Evolutionary conservation across 352 stramenopile genomes (phyloP).

Genomic region (Elongisporangium anandrum): DNA sequence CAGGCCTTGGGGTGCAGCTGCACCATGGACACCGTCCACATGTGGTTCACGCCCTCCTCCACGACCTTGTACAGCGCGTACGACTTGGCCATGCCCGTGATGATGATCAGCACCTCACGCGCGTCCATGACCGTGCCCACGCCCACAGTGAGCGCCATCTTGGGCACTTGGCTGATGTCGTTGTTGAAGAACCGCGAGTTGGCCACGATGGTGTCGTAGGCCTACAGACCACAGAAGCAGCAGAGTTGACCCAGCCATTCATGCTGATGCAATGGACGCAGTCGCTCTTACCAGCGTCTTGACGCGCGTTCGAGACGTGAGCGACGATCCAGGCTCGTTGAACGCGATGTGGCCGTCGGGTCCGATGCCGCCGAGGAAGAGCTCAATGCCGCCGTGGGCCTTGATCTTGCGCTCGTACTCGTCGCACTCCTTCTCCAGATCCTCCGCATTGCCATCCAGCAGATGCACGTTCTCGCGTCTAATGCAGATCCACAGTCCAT

Average conservation of each 20-base stretch:
- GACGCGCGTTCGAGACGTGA: constrained; percentile 77
- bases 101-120: constrained; percentile 85
- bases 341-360: constrained; percentile 93
- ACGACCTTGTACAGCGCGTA: constrained; percentile 88
- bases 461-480: constrained; percentile 86
- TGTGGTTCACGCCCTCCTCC: constrained; percentile 88
- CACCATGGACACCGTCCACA: constrained; percentile 89
- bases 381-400: constrained; percentile 82
- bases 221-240: constrained; percentile 14
- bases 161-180: constrained; percentile 81
- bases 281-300: constrained; percentile 64
- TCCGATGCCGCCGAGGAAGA: constrained; percentile 91
- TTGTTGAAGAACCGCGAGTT: constrained; percentile 88
- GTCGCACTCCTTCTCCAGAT: constrained; percentile 72
- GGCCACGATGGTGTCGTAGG: constrained; percentile 87
- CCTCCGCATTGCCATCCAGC: constrained; percentile 75
- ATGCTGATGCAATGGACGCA: not conserved
- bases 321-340: constrained; percentile 87
- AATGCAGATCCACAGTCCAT: constrained; percentile 1
- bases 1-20: constrained; percentile 79
- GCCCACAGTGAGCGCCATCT: constrained; percentile 87
- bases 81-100: constrained; percentile 81
- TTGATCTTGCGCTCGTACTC: constrained; percentile 86
- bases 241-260: not conserved
- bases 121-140: constrained; percentile 88